A percentile compares a stretch with the other conserved stretches of the same genome.
Conservation (phyloP, 106 monocot species). For the Allium cepa region DNA sequence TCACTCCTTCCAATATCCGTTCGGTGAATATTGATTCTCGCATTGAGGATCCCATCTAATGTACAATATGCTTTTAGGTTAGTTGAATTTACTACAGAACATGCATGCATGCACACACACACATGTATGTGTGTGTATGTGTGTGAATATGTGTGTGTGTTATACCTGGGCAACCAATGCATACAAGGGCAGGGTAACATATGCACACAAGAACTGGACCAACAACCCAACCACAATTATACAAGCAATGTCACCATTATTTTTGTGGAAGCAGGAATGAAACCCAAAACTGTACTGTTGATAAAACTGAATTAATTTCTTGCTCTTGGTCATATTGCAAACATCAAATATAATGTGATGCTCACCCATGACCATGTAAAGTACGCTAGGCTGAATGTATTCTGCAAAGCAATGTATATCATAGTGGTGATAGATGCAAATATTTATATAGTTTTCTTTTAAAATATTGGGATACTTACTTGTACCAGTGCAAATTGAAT, state of each 20-base stretch:
- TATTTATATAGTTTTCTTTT: neutral
- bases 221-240: slow-evolving; percentile 12
- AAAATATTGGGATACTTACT: slow-evolving; percentile 9
- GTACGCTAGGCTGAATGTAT: slow-evolving; percentile 16
- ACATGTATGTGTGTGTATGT: too few relatives aligned
- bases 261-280: slow-evolving; percentile 26
- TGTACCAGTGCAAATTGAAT: slow-evolving; percentile 46
- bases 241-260: slow-evolving; percentile 16
- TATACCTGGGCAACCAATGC: neutral
- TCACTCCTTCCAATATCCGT: slow-evolving; percentile 14
- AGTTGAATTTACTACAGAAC: too few relatives aligned
- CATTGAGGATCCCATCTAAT: slow-evolving; percentile 46
- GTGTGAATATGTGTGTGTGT: too few relatives aligned
- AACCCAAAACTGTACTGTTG: slow-evolving; percentile 51
- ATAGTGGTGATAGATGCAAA: too few relatives aligned
- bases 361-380: slow-evolving; percentile 11
- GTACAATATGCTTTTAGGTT: too few relatives aligned
- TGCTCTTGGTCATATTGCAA: neutral
- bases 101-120: too few relatives aligned
- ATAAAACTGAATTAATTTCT: neutral
- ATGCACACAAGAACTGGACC: slow-evolving; percentile 42
- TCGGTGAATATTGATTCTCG: slow-evolving; percentile 36
- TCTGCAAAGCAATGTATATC: slow-evolving; percentile 1
- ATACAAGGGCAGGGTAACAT: slow-evolving; percentile 46
- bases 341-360: neutral